phyloP scores from a whole-genome alignment of 257 asterid species.

The Prunella vulgaris region DNA sequence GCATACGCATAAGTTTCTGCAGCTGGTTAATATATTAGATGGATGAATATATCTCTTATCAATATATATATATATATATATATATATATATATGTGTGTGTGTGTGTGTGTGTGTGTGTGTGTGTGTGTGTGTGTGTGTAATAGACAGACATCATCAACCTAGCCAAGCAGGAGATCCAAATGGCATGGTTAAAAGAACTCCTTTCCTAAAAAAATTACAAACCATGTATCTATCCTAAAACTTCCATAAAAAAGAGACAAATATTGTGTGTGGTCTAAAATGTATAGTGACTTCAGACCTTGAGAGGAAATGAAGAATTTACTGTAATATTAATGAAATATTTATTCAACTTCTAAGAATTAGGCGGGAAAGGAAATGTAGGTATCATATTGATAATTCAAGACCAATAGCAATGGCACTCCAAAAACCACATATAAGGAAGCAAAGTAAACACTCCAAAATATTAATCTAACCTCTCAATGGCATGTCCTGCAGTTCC shows the following conservation, averaged over 20 bases:
- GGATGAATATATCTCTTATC: background rate
- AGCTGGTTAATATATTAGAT: background rate
- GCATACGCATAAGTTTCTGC: background rate
- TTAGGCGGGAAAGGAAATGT: background rate
- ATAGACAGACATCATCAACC: background rate
- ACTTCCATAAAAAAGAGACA: slow-evolving; percentile 5
- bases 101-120: no score
- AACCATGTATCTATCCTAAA: background rate
- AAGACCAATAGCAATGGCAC: background rate
- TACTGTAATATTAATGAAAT: background rate
- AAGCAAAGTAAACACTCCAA: slow-evolving; percentile 4
- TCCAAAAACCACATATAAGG: slow-evolving; percentile 6
- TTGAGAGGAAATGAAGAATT: slow-evolving; percentile 8
- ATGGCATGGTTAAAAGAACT: background rate
- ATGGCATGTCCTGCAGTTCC: slow-evolving; percentile 41
- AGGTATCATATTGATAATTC: background rate
- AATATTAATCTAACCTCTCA: slow-evolving; percentile 47
- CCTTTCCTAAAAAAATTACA: background rate
- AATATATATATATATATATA: no score
- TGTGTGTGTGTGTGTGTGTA: background rate
- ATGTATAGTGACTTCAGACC: slow-evolving; percentile 8
- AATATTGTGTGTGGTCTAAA: background rate
- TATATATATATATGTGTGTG: no score
- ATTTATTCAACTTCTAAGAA: background rate
- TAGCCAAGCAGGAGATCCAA: background rate